These are phyloP conservation scores for Pseudogymnoascus sp. DNA, from an alignment of 2,329 filamentous ascomycete species.

Conservation along the genomic window DNA sequence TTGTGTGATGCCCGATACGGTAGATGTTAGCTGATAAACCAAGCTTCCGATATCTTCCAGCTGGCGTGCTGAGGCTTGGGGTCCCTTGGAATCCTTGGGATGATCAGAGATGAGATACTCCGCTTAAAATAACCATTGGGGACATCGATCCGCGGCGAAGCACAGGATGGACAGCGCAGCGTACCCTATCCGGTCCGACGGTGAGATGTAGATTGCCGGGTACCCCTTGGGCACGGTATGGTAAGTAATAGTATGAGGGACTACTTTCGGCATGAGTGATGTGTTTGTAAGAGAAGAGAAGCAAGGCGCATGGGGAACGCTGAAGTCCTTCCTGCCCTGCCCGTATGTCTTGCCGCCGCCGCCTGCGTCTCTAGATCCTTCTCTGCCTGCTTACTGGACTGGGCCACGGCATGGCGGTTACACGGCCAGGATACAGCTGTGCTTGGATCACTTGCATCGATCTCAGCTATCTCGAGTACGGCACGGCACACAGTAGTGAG, in stretches of 20 bases:
- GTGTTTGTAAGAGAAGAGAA: not conserved
- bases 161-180: not conserved
- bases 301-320: not conserved
- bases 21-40: not conserved
- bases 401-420: not conserved
- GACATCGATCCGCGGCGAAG: slow-evolving; percentile 5
- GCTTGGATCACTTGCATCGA: not conserved
- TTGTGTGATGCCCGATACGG: slow-evolving; percentile 3
- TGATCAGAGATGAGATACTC: not conserved
- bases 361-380: not conserved
- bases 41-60: slow-evolving; percentile 6
- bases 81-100: not conserved
- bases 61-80: not conserved
- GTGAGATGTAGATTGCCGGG: slow-evolving; percentile 4
- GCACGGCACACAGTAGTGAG: not conserved
- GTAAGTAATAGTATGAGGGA: not conserved
- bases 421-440: not conserved
- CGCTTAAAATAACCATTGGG: not conserved
- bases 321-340: not conserved
- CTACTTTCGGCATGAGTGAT: not conserved
- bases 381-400: slow-evolving; percentile 1
- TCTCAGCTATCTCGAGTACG: not conserved
- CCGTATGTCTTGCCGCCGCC: not conserved
- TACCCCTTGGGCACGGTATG: not conserved
- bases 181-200: not conserved